Conservation (phyloP, 352 stramenopile species). For the Pythium brachiatum region DNA sequence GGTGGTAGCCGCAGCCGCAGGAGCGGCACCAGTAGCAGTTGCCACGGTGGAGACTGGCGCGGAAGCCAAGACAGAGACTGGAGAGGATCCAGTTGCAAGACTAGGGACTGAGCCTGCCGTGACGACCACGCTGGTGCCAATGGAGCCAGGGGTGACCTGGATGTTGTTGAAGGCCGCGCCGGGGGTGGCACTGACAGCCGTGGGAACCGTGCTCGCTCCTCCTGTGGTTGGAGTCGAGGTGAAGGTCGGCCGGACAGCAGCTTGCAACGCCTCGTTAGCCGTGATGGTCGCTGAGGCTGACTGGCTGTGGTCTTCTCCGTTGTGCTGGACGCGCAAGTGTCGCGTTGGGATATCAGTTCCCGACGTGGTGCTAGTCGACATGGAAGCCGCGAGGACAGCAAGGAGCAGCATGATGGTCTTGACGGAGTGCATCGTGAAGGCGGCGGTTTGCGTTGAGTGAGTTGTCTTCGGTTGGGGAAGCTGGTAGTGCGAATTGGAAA, state of each 20-base stretch:
- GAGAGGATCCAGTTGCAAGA: background rate
- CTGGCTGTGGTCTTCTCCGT: conserved; percentile 5
- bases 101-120: background rate
- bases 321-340: conserved; percentile 9
- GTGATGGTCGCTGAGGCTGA: background rate
- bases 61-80: background rate
- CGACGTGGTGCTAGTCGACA: background rate
- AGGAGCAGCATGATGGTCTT: conserved; percentile 11
- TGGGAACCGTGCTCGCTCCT: background rate
- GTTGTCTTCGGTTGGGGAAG: background rate
- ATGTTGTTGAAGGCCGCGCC: background rate
- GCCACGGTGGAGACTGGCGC: background rate
- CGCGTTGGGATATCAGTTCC: background rate
- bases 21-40: background rate
- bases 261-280: background rate
- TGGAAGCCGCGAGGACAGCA: background rate
- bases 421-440: conserved; percentile 1
- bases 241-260: background rate
- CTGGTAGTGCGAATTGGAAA: no score
- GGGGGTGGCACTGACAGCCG: conserved; percentile 11
- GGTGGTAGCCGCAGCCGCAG: background rate
- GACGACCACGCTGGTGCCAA: background rate
- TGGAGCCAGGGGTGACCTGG: background rate
- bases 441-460: background rate
- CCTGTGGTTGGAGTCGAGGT: background rate